Conservation (phyloP, 2,329 filamentous ascomycete genomes). For the Penicillium janthinellum region DNA sequence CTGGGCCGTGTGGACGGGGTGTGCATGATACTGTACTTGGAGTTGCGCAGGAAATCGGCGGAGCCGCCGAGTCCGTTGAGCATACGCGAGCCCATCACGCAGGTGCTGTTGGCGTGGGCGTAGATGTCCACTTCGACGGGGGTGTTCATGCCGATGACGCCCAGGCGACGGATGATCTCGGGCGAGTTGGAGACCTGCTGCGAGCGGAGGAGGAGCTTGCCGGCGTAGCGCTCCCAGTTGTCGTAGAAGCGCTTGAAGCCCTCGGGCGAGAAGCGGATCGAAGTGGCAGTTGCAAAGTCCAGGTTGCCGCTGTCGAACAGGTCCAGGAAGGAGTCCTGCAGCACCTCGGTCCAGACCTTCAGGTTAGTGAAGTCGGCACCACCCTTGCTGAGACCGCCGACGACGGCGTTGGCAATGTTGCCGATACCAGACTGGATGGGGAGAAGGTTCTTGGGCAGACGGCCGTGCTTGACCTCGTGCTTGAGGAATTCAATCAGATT, state of each 20-base stretch:
- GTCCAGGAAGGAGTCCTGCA: slow-evolving; percentile 90
- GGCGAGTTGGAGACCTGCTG: slow-evolving; percentile 87
- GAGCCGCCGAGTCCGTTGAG: slow-evolving; percentile 81
- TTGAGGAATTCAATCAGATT: slow-evolving; percentile 85
- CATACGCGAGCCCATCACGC: slow-evolving; percentile 86
- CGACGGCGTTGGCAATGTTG: slow-evolving; percentile 90
- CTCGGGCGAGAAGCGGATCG: slow-evolving; percentile 85
- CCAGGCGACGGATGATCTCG: slow-evolving; percentile 84
- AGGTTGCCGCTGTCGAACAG: slow-evolving; percentile 86
- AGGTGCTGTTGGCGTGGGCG: slow-evolving; percentile 88
- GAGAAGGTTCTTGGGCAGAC: slow-evolving; percentile 74
- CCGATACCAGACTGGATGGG: slow-evolving; percentile 87
- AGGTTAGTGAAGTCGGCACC: slow-evolving; percentile 81
- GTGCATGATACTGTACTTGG: slow-evolving; percentile 93
- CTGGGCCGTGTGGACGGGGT: slow-evolving; percentile 78
- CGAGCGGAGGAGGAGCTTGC: slow-evolving; percentile 82
- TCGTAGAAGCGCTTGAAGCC: slow-evolving; percentile 91
- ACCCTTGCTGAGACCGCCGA: slow-evolving; percentile 74
- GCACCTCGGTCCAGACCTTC: slow-evolving; percentile 90
- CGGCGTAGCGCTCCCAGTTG: slow-evolving; percentile 76
- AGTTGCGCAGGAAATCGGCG: slow-evolving; percentile 75
- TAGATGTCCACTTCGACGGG: slow-evolving; percentile 94
- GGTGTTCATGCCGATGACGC: slow-evolving; percentile 93
- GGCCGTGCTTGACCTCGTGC: slow-evolving; percentile 77
- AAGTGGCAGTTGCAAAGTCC: slow-evolving; percentile 87